These are phyloP conservation scores for Medicago truncatula DNA, from an alignment of 306 rosid genomes.

Conservation along the genomic window MtrunA17r5.0-ANR NC_053043.1:39415501-39416000, in stretches of 20 bases:
- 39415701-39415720: too few species aligned
- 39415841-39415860: constrained; percentile 70
- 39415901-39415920: not conserved
- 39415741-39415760: too few species aligned
- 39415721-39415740: too few species aligned
- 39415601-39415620: constrained; percentile 77
- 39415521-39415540: constrained; percentile 29
- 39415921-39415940: too few species aligned
- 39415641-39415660: too few species aligned
- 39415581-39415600: constrained; percentile 63
- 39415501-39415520: constrained; percentile 26
- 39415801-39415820: constrained; percentile 52
- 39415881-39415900: not conserved
- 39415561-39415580: not conserved
- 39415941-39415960: not conserved
- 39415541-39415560: not conserved
- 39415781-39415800: too few species aligned
- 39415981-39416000: not conserved
- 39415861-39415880: constrained; percentile 66
- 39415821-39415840: constrained; percentile 77
- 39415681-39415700: too few species aligned
- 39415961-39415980: not conserved
- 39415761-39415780: too few species aligned
- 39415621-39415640: constrained; percentile 80
- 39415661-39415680: too few species aligned